Base-by-base conservation (phyloP, 768 basidiomycete species). In the Xerocomus spinulosus region DNA sequence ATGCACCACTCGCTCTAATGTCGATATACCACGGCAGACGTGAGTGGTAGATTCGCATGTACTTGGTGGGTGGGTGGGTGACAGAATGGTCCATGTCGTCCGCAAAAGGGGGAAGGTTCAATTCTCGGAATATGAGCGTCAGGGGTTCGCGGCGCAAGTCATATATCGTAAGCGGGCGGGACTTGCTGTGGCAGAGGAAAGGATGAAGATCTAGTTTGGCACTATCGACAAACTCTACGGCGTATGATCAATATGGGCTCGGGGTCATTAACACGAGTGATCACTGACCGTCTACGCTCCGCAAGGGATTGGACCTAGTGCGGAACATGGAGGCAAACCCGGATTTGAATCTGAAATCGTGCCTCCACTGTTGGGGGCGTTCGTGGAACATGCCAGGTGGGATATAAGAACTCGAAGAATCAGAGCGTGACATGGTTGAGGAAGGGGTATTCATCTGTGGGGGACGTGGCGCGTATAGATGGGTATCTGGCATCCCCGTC, bases 11-110 rank as follows among this genome's bases (percentile, higher is more conserved):
- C 33, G 73, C 63, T 20, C 59, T 57, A 15, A 84, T 68, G 53
- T 85, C 83, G 60, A 87, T 74, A 63, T 77, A 82, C 85, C 85
- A 87, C 0, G 85, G 84, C 1, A 83, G 65, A 29, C 70, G 67
- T 0, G 75, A 64, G 61, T 83, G 81, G 56, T 73, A 79, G 42
- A 86, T 57, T 12, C 81, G 79, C 69, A 85, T 74, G 47, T 63
- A 64, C 5, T 66, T 57, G 0, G 75, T 66, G 2, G 79, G 71
- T 1, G 82, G 82, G 33, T 70, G 68, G 13, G 77, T 78, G 20
- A 76, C 78, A 43, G 79, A 71, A 36, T 79, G 80, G 12, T 72
- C 68, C 52, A 82, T 73, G 56, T 85, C 82, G 42, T 71, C 71
- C 5, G 60, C 51, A 50, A 75, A 77, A 28, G 69, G 70, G 1